Evolutionary conservation across 192 early-diverging fungal species (phyloP).

Genomic region (Dissophora globulifera): DNA sequence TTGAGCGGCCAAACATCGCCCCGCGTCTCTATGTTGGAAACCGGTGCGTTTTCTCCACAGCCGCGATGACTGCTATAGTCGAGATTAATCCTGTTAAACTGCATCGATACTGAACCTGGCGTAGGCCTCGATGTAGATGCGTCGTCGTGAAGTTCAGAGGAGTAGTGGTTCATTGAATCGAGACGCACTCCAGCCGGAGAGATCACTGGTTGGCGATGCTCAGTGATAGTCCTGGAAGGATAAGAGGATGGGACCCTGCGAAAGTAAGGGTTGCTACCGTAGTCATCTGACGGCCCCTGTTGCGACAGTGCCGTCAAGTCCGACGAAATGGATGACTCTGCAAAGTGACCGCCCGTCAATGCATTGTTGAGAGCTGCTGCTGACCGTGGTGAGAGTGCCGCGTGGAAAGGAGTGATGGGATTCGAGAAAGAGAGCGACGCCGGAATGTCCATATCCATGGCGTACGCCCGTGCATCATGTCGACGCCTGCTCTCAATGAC

Average conservation of each 20-base stretch:
- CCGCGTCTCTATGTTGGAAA: neutral
- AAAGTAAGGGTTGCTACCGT: constrained; percentile 42
- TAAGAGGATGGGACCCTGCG: constrained; percentile 9
- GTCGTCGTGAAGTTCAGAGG: constrained; percentile 1
- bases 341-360: too few species aligned
- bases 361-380: too few species aligned
- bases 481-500: constrained; percentile 21
- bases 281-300: constrained; percentile 15
- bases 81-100: neutral
- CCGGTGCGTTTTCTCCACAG: constrained; percentile 14
- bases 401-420: constrained; percentile 10
- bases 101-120: constrained; percentile 12
- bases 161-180: too few species aligned
- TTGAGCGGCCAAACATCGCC: constrained; percentile 45
- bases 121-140: neutral
- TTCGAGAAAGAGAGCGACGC: constrained; percentile 3
- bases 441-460: constrained; percentile 6
- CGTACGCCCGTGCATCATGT: neutral
- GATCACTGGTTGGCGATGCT: too few species aligned
- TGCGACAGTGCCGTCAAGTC: constrained; percentile 14
- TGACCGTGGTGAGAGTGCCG: constrained; percentile 2
- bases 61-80: neutral
- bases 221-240: neutral
- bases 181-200: too few species aligned
- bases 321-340: constrained; percentile 18